These are phyloP conservation scores for Pichia cephalocereana DNA, from an alignment of 805 yeast species.

Conservation along the genomic window DNA sequence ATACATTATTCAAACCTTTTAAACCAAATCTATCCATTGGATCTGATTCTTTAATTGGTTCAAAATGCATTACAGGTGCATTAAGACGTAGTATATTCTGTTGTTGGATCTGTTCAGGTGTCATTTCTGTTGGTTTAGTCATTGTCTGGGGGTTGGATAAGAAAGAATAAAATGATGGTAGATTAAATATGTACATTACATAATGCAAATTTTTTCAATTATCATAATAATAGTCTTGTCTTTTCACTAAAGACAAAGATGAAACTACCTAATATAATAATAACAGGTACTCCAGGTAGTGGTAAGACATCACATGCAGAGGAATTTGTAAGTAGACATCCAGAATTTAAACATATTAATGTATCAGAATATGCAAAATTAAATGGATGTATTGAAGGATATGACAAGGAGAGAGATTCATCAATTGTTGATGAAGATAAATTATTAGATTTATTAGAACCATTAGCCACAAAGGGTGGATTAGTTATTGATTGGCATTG, in stretches of 20 bases:
- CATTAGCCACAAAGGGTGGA: slow-evolving; percentile 76
- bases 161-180: no score
- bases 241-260: no score
- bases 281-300: slow-evolving; percentile 94
- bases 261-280: slow-evolving; percentile 59
- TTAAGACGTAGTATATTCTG: slow-evolving; percentile 11
- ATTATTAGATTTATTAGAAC: slow-evolving; percentile 72
- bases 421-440: slow-evolving; percentile 90
- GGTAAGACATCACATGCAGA: slow-evolving; percentile 72
- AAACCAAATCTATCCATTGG: slow-evolving; percentile 56
- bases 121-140: slow-evolving; percentile 8
- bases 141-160: no score
- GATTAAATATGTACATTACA: no score
- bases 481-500: slow-evolving; percentile 95
- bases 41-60: no score
- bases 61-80: slow-evolving; percentile 20
- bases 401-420: slow-evolving; percentile 77
- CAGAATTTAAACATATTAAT: slow-evolving; percentile 46
- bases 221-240: no score
- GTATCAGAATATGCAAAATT: slow-evolving; percentile 79
- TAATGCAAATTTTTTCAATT: no score
- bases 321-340: slow-evolving; percentile 40
- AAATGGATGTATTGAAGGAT: slow-evolving; percentile 69
- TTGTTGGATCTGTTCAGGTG: slow-evolving; percentile 12
- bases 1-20: slow-evolving; percentile 48